A percentile compares a stretch with the other conserved stretches of the same genome.
phyloP scores from a whole-genome alignment of 176 grass and related monocot genomes.

The Musa beccarii region DNA sequence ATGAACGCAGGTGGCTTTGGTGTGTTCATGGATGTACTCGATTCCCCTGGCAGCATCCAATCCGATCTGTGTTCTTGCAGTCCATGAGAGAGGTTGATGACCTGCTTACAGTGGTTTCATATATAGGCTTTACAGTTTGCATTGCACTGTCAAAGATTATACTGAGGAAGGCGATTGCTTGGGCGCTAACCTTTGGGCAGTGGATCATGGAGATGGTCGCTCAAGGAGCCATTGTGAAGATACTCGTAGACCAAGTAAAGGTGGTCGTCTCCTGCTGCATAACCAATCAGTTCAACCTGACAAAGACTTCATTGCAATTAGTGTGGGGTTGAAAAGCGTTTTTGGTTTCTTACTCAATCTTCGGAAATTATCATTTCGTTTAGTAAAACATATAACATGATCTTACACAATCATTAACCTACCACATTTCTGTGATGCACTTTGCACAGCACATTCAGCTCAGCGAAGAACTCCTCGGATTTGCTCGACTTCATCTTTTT shows the following conservation, averaged over 20 bases:
- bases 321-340: not conserved
- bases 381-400: no score
- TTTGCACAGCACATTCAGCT: constrained; percentile 71
- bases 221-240: constrained; percentile 66
- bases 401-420: constrained; percentile 2
- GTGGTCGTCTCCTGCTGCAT: constrained; percentile 52
- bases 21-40: constrained; percentile 79
- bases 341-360: no score
- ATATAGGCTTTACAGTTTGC: not conserved
- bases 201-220: constrained; percentile 69
- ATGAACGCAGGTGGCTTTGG: constrained; percentile 55
- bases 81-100: constrained; percentile 61
- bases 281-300: constrained; percentile 69
- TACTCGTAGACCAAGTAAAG: constrained; percentile 61
- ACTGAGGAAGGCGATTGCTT: not conserved
- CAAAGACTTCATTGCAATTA: not conserved
- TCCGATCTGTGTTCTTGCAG: constrained; percentile 58
- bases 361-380: no score
- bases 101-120: constrained; percentile 11
- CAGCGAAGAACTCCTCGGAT: constrained; percentile 66
- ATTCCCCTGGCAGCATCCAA: constrained; percentile 54
- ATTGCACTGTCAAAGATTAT: not conserved
- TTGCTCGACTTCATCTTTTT: constrained; percentile 74
- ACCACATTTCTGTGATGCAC: constrained; percentile 71
- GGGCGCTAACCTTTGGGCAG: constrained; percentile 41